Evolutionary conservation across 2,329 filamentous ascomycete genomes (phyloP).

Genomic region (Graphiopsis chlorocephala): DNA sequence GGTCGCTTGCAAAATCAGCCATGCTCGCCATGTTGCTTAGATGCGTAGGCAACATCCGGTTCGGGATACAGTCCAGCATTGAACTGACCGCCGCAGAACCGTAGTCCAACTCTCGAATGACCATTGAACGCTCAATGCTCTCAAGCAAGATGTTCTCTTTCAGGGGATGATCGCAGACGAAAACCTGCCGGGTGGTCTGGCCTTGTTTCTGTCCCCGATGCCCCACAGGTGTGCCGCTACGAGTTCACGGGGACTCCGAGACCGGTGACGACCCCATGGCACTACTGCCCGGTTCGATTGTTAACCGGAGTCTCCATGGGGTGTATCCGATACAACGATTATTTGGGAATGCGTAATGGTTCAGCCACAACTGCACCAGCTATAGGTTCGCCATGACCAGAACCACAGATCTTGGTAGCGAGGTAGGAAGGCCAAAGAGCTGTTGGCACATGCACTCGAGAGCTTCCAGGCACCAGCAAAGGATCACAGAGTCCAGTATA

Average conservation of each 20-base stretch:
- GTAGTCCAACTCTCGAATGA: background rate
- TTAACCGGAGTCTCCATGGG: constrained; percentile 11
- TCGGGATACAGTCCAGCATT: background rate
- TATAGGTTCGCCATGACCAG: background rate
- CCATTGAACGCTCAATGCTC: background rate
- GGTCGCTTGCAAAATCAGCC: background rate
- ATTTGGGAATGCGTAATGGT: background rate
- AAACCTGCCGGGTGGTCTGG: constrained; percentile 5
- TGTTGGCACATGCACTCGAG: background rate
- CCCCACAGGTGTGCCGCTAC: background rate
- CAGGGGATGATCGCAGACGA: background rate
- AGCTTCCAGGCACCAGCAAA: background rate
- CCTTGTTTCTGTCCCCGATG: background rate
- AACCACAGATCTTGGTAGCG: background rate
- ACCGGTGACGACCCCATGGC: constrained; percentile 2
- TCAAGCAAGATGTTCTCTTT: too few relatives aligned
- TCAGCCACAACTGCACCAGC: background rate
- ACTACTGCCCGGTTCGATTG: background rate
- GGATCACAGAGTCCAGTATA: background rate
- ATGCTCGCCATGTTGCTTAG: background rate
- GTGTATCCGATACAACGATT: background rate
- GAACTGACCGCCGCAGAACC: background rate
- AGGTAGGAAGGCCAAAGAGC: background rate
- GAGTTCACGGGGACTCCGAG: background rate
- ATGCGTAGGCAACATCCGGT: background rate